Percentiles rank a stretch among this genome's conserved stretches.
These are phyloP conservation scores for Zygosaccharomyces bisporus DNA, from an alignment of 805 yeast genomes.

Conservation along the genomic window DNA sequence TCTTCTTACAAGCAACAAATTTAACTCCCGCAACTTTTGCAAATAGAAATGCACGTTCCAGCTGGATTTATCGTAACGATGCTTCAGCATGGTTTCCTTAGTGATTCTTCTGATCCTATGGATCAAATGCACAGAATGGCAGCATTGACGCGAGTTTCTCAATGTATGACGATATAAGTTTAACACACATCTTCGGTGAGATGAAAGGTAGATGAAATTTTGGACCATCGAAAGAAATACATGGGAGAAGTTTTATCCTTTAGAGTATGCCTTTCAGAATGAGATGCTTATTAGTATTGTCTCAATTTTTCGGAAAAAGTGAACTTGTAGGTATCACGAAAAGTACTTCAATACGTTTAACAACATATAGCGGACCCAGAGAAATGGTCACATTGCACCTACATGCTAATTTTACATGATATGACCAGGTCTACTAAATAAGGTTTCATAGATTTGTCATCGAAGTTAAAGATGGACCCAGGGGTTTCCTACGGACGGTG, in stretches of 20 bases:
- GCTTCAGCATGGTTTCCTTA: constrained; percentile 12
- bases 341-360: too few species aligned
- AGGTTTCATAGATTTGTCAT: too few species aligned
- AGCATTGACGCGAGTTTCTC: constrained; percentile 24
- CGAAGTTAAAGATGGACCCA: too few species aligned
- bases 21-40: constrained; percentile 17
- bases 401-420: too few species aligned
- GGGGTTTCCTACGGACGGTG: too few species aligned
- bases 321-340: not conserved
- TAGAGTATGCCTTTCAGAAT: too few species aligned
- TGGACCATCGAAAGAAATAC: constrained; percentile 24
- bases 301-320: not conserved
- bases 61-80: constrained; percentile 26
- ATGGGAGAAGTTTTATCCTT: not conserved
- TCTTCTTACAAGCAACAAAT: constrained; percentile 12
- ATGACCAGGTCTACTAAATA: too few species aligned
- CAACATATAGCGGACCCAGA: too few species aligned
- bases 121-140: constrained; percentile 17
- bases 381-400: too few species aligned
- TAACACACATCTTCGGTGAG: constrained; percentile 33
- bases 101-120: constrained; percentile 13
- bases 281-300: not conserved
- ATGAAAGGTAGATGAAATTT: constrained; percentile 29
- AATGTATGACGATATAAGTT: constrained; percentile 32
- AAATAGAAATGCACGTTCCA: constrained; percentile 24